Conservation (phyloP, 148 eudicot species). For the Salicornia ramosissima region DNA sequence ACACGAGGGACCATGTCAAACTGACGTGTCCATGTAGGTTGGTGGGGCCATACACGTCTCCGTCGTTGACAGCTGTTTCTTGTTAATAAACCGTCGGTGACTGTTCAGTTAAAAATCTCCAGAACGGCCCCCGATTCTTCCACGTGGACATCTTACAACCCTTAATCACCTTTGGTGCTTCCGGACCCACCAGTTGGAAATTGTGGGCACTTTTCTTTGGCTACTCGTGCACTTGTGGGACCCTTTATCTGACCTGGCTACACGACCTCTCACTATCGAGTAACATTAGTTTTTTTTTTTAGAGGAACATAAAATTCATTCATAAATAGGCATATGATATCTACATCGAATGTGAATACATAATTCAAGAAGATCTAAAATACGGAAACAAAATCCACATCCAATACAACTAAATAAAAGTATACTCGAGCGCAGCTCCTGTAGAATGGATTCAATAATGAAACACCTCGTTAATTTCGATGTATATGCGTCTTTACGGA, state of each 20-base stretch:
- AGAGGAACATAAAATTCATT: too few relatives aligned
- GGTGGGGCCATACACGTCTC: slow-evolving; percentile 23
- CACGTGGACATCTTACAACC: background rate
- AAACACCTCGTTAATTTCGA: too few relatives aligned
- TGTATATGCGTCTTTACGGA: too few relatives aligned
- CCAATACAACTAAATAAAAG: too few relatives aligned
- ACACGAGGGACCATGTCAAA: slow-evolving; percentile 42
- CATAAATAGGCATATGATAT: too few relatives aligned
- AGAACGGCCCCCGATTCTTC: background rate
- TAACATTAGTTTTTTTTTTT: too few relatives aligned
- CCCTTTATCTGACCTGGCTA: slow-evolving; percentile 13
- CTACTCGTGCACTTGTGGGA: slow-evolving; percentile 13
- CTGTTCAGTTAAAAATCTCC: background rate
- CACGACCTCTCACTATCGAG: slow-evolving; percentile 18
- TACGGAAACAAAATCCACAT: too few relatives aligned
- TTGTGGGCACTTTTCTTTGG: background rate
- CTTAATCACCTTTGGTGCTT: background rate
- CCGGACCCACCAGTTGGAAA: background rate
- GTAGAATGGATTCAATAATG: too few relatives aligned
- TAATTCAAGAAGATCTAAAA: too few relatives aligned
- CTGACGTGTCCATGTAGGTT: slow-evolving; percentile 43
- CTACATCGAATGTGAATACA: too few relatives aligned
- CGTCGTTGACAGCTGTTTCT: slow-evolving; percentile 34
- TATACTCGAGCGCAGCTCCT: too few relatives aligned
- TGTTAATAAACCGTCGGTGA: slow-evolving; percentile 15